These are phyloP conservation scores for Trichophyton benhamiae DNA, from an alignment of 2,329 filamentous ascomycete species.

Conservation along the genomic window DNA sequence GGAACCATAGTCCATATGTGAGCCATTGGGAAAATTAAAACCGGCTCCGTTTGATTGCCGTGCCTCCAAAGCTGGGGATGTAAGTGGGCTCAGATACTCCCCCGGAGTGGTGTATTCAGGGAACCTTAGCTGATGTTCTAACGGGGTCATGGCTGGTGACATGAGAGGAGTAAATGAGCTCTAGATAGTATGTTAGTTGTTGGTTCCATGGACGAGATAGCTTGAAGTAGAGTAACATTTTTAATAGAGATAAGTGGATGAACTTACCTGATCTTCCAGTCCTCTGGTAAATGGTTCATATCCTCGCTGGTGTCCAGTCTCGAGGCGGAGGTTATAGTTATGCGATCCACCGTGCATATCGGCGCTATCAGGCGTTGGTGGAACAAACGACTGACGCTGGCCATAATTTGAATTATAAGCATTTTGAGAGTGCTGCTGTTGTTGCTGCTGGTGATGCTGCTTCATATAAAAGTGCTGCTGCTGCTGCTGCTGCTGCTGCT, in stretches of 20 bases:
- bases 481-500: constrained; percentile 10
- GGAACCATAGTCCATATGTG: constrained; percentile 28
- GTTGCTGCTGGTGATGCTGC: not conserved
- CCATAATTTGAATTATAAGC: constrained; percentile 14
- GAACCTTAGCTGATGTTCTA: constrained; percentile 36
- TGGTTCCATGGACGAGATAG: not conserved
- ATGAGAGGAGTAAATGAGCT: constrained; percentile 39
- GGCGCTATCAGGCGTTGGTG: constrained; percentile 39
- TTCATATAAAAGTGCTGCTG: constrained; percentile 3
- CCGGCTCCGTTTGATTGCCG: constrained; percentile 27
- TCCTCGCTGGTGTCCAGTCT: constrained; percentile 28
- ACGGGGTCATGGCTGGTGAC: constrained; percentile 39
- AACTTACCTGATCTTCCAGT: constrained; percentile 33
- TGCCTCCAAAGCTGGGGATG: constrained; percentile 40
- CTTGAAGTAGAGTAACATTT: not conserved
- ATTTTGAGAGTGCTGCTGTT: constrained; percentile 12
- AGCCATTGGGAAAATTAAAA: constrained; percentile 25
- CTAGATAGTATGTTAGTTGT: constrained; percentile 18
- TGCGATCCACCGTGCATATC: constrained; percentile 35
- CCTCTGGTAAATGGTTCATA: constrained; percentile 35
- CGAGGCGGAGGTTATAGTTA: constrained; percentile 30
- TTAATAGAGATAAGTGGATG: not conserved
- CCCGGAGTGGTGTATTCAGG: constrained; percentile 37
- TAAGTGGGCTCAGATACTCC: constrained; percentile 40
- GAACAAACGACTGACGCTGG: constrained; percentile 23